These are phyloP conservation scores for Pseudoneurospora amorphoporcata DNA, from an alignment of 495 filamentous ascomycete genomes.

Conservation along the genomic window DNA sequence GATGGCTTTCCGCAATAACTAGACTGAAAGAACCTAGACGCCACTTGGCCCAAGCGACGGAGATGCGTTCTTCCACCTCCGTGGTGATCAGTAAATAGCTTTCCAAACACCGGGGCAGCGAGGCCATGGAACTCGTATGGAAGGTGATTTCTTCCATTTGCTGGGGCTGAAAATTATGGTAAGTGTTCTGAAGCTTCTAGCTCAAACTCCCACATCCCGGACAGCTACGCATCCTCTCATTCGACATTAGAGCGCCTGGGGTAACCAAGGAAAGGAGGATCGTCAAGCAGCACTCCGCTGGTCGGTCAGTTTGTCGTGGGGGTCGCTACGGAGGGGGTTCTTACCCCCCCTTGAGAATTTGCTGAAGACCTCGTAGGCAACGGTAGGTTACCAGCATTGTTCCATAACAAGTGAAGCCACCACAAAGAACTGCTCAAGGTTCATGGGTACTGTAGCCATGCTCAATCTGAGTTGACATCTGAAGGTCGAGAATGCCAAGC, in stretches of 20 bases:
- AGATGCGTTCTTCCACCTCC: neutral
- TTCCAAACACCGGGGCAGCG: neutral
- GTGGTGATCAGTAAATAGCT: neutral
- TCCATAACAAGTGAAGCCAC: neutral
- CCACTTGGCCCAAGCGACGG: neutral
- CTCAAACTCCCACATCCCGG: neutral
- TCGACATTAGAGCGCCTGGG: neutral
- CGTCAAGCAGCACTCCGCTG: neutral
- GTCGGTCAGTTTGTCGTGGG: neutral
- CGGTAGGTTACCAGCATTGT: neutral
- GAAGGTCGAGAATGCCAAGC: neutral
- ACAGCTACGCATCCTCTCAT: neutral
- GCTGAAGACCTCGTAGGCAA: neutral
- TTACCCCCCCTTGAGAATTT: neutral
- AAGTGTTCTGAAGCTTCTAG: neutral
- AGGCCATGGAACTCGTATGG: neutral
- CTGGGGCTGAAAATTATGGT: neutral
- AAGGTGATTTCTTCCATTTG: neutral
- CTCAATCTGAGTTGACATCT: neutral
- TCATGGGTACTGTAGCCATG: neutral
- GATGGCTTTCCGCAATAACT: too few species aligned
- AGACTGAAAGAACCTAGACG: too few species aligned
- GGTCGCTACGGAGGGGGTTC: neutral
- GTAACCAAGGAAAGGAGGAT: neutral
- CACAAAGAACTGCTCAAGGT: neutral